A percentile compares a stretch with the other conserved stretches of the same genome.
These are phyloP conservation scores for Aspergillus hortae DNA, from an alignment of 2,329 filamentous ascomycete species.

Conservation along the genomic window DNA sequence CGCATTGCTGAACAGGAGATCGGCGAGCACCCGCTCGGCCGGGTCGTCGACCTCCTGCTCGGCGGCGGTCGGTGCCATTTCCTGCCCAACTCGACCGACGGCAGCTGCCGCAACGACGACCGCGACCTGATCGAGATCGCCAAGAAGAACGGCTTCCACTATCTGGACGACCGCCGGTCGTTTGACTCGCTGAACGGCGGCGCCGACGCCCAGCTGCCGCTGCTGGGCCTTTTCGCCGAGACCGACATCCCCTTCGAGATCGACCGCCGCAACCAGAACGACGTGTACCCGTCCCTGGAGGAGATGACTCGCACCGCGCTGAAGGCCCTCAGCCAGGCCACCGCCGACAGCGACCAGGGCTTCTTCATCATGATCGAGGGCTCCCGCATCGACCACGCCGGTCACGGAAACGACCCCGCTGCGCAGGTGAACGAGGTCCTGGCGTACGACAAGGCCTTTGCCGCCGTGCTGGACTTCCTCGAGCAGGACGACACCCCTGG, in stretches of 20 bases:
- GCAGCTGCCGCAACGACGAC: conserved; percentile 77
- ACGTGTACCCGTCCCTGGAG: conserved; percentile 80
- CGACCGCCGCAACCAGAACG: conserved; percentile 73
- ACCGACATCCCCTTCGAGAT: conserved; percentile 90
- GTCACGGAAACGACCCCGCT: conserved; percentile 78
- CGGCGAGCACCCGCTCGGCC: conserved; percentile 79
- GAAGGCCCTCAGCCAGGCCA: conserved; percentile 73
- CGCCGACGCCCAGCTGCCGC: conserved; percentile 66
- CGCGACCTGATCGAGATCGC: conserved; percentile 73
- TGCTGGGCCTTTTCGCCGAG: conserved; percentile 79
- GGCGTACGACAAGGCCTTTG: conserved; percentile 88
- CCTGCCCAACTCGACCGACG: conserved; percentile 72
- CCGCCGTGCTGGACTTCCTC: conserved; percentile 79
- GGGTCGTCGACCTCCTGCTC: conserved; percentile 86
- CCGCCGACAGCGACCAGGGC: conserved; percentile 77
- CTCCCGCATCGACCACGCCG: conserved; percentile 92
- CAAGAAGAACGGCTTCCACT: conserved; percentile 74
- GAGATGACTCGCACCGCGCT: conserved; percentile 88
- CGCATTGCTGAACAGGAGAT: conserved; percentile 90
- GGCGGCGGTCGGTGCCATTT: conserved; percentile 94
- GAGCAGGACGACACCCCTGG: conserved; percentile 67
- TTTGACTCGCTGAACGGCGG: conserved; percentile 74
- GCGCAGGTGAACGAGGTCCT: conserved; percentile 87
- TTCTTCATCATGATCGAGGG: conserved; percentile 99
- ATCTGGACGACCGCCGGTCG: conserved; percentile 65